These are phyloP conservation scores for Lomentospora prolificans DNA, from an alignment of 2,329 filamentous ascomycete genomes.

Conservation along the genomic window DNA sequence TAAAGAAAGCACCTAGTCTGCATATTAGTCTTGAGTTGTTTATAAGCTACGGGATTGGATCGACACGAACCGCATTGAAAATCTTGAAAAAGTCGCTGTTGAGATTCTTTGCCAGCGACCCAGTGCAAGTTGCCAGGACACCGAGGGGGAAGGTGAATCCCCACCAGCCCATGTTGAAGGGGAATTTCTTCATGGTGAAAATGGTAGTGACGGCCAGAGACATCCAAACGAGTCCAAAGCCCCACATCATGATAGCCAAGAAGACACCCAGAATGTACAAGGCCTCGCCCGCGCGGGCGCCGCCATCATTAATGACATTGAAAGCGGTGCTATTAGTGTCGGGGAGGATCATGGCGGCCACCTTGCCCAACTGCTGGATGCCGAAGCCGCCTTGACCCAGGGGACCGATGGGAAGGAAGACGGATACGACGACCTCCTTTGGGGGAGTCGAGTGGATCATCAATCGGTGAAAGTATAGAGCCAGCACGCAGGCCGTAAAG, in stretches of 20 bases:
- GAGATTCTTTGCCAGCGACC: conserved; percentile 28
- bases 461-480: conserved; percentile 61
- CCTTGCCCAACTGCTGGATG: conserved; percentile 40
- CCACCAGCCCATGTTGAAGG: conserved; percentile 40
- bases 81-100: conserved; percentile 33
- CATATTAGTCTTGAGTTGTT: neutral
- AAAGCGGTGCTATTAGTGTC: conserved; percentile 34
- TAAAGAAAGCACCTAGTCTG: conserved; percentile 25
- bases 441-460: conserved; percentile 57
- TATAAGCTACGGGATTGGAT: neutral
- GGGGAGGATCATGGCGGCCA: conserved; percentile 31
- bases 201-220: conserved; percentile 32
- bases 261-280: conserved; percentile 49
- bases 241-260: conserved; percentile 32
- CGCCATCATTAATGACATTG: conserved; percentile 19
- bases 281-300: conserved; percentile 32
- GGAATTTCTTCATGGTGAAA: conserved; percentile 27
- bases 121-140: conserved; percentile 32
- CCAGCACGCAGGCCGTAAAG: conserved; percentile 52
- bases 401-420: conserved; percentile 58
- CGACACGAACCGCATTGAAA: conserved; percentile 21
- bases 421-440: conserved; percentile 56
- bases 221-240: conserved; percentile 33
- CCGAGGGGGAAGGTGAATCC: conserved; percentile 37
- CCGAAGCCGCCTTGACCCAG: conserved; percentile 57